These are phyloP conservation scores for Pisolithus tinctorius DNA, from an alignment of 768 basidiomycete genomes.

Conservation along the genomic window DNA sequence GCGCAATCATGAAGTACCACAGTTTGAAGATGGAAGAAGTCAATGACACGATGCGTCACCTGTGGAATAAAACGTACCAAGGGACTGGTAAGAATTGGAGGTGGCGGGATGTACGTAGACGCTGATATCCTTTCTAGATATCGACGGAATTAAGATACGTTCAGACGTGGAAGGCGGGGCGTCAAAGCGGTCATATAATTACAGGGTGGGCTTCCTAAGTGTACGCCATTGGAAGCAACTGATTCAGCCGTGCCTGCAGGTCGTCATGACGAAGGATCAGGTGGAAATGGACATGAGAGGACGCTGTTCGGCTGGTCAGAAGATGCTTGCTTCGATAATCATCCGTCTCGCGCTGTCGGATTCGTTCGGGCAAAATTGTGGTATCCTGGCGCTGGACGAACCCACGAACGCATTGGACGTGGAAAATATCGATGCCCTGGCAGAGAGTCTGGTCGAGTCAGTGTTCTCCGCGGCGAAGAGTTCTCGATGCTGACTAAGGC, in stretches of 20 bases:
- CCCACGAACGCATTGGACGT: slow-evolving; percentile 96
- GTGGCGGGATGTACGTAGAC: not conserved
- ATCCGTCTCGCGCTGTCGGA: slow-evolving; percentile 96
- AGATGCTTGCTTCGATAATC: slow-evolving; percentile 97
- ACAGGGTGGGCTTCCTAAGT: slow-evolving; percentile 55
- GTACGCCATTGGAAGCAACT: slow-evolving; percentile 1
- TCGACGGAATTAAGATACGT: slow-evolving; percentile 93
- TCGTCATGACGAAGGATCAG: slow-evolving; percentile 98
- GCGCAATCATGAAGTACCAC: slow-evolving; percentile 99
- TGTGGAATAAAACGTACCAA: slow-evolving; percentile 99
- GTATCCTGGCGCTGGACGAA: slow-evolving; percentile 95
- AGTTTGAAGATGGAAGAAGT: slow-evolving; percentile 98
- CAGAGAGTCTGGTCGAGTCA: slow-evolving; percentile 86
- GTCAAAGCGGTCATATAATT: slow-evolving; percentile 94
- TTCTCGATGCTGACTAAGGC: not conserved
- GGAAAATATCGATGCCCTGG: slow-evolving; percentile 94
- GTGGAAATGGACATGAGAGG: slow-evolving; percentile 99
- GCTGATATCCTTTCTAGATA: slow-evolving; percentile 52
- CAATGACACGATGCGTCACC: slow-evolving; percentile 92
- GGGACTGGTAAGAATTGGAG: slow-evolving; percentile 67
- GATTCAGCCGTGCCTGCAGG: slow-evolving; percentile 38
- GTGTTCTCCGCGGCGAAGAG: slow-evolving; percentile 23
- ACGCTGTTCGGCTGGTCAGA: slow-evolving; percentile 96
- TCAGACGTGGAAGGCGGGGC: slow-evolving; percentile 89
- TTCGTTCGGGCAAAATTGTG: slow-evolving; percentile 96